Evolutionary conservation across 306 rosid genomes (phyloP).

Genomic region (Rosa chinensis): DNA sequence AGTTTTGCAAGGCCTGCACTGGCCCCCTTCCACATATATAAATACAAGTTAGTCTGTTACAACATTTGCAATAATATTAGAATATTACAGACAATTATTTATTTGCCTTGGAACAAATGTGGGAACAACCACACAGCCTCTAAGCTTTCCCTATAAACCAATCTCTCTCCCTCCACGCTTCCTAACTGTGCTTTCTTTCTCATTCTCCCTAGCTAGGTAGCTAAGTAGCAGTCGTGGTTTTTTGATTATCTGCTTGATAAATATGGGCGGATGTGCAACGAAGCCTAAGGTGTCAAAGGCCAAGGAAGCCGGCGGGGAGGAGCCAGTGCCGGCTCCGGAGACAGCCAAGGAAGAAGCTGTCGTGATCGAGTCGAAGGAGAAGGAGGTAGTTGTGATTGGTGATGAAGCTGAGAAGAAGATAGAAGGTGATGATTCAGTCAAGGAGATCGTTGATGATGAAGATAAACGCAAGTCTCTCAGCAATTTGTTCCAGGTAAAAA

Average conservation of each 20-base stretch:
- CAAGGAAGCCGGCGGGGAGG: not conserved
- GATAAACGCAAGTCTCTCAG: constrained; percentile 55
- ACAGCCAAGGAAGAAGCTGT: constrained; percentile 23
- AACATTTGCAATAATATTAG: constrained; percentile 3
- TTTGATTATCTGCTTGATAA: constrained; percentile 1
- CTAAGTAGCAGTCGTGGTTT: not conserved
- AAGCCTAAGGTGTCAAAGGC: constrained; percentile 49
- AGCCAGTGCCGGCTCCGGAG: constrained; percentile 26
- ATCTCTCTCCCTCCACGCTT: constrained; percentile 14
- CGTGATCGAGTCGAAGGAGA: not conserved
- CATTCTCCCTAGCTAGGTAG: not conserved
- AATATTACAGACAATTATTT: constrained; percentile 1
- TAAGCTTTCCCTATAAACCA: constrained; percentile 17
- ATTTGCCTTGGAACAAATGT: constrained; percentile 30
- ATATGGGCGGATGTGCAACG: constrained; percentile 71
- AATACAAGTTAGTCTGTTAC: constrained; percentile 6
- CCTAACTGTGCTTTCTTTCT: not conserved
- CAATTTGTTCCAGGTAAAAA: constrained; percentile 52
- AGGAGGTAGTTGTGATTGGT: not conserved
- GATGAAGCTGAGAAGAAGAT: constrained; percentile 3
- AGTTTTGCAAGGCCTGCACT: constrained; percentile 9
- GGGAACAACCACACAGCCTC: constrained; percentile 23
- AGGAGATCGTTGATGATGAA: constrained; percentile 39
- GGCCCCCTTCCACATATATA: not conserved
- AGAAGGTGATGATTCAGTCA: constrained; percentile 7